phyloP scores from a whole-genome alignment of 352 stramenopile species.

The Phytophthora podocarpi region DNA sequence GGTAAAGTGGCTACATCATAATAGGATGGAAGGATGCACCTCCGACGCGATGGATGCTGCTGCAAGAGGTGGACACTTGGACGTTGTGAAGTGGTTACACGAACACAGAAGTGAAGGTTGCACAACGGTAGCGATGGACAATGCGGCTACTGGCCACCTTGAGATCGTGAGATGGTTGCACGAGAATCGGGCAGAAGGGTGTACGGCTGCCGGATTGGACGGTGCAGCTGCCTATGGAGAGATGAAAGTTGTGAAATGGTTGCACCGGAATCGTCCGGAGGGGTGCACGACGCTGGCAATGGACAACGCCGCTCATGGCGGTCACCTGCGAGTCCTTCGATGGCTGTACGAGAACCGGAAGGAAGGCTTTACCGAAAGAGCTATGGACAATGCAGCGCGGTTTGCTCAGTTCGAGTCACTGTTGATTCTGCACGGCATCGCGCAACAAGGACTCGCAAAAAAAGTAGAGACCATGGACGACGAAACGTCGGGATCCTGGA shows the following conservation, averaged over 20 bases:
- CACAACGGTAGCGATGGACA: slow-evolving; percentile 11
- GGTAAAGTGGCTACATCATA: slow-evolving; percentile 18
- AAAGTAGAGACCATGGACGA: slow-evolving; percentile 4
- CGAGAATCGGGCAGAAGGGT: slow-evolving; percentile 11
- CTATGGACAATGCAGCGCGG: background rate
- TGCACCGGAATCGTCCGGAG: slow-evolving; percentile 6
- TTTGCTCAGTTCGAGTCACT: slow-evolving; percentile 7
- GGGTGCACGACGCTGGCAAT: slow-evolving; percentile 14
- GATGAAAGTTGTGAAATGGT: slow-evolving; percentile 6
- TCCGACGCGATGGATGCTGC: slow-evolving; percentile 10
- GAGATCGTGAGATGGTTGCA: slow-evolving; percentile 14
- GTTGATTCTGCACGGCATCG: slow-evolving; percentile 14
- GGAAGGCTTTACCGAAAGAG: slow-evolving; percentile 8
- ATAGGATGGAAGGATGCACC: slow-evolving; percentile 7
- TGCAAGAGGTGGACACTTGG: slow-evolving; percentile 10
- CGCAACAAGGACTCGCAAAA: background rate
- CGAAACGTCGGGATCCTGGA: background rate
- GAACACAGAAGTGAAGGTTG: slow-evolving; percentile 7
- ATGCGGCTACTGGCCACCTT: slow-evolving; percentile 2
- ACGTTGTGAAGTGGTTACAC: slow-evolving; percentile 17
- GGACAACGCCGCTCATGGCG: slow-evolving; percentile 1
- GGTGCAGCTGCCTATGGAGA: slow-evolving; percentile 6
- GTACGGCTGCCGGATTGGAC: slow-evolving; percentile 10
- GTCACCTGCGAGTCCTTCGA: slow-evolving; percentile 5
- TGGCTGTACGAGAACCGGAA: slow-evolving; percentile 18